Conservation (phyloP, 768 basidiomycete species). For the button mushroom (Agaricus bisporus) region DNA sequence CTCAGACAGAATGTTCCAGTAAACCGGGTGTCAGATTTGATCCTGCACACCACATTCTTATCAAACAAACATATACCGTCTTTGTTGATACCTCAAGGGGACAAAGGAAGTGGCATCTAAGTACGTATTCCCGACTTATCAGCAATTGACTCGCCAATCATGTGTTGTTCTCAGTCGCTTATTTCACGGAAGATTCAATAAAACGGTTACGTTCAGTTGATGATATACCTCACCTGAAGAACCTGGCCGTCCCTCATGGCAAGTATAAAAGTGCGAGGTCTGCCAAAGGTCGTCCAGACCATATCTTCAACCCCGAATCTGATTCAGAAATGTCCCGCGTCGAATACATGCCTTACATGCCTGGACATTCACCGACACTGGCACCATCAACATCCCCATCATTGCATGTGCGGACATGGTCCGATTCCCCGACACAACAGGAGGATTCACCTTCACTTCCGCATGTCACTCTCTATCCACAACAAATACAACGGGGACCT, state of each 20-base stretch:
- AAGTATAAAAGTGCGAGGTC: constrained; percentile 69
- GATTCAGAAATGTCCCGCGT: constrained; percentile 32
- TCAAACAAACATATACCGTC: constrained; percentile 81
- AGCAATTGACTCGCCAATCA: constrained; percentile 13
- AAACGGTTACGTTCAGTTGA: constrained; percentile 56
- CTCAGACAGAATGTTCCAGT: neutral
- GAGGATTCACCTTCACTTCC: constrained; percentile 9
- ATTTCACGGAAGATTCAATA: constrained; percentile 70
- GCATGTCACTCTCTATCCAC: constrained; percentile 5
- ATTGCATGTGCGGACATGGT: constrained; percentile 14
- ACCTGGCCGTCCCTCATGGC: constrained; percentile 54
- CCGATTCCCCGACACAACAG: constrained; percentile 13
- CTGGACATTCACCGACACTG: constrained; percentile 16
- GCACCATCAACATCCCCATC: constrained; percentile 16
- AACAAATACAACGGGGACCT: constrained; percentile 18
- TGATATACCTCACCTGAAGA: constrained; percentile 47
- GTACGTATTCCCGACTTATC: constrained; percentile 32
- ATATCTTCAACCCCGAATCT: constrained; percentile 40
- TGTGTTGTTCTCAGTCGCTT: constrained; percentile 49
- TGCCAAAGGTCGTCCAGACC: constrained; percentile 50
- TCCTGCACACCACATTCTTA: constrained; percentile 37
- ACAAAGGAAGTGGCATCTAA: constrained; percentile 77
- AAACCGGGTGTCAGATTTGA: constrained; percentile 24
- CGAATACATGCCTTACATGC: constrained; percentile 41
- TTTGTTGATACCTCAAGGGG: constrained; percentile 63